These are phyloP conservation scores for Chimonanthus praecox DNA, from an alignment of 164 flowering plant genomes.

Conservation along the genomic window DNA sequence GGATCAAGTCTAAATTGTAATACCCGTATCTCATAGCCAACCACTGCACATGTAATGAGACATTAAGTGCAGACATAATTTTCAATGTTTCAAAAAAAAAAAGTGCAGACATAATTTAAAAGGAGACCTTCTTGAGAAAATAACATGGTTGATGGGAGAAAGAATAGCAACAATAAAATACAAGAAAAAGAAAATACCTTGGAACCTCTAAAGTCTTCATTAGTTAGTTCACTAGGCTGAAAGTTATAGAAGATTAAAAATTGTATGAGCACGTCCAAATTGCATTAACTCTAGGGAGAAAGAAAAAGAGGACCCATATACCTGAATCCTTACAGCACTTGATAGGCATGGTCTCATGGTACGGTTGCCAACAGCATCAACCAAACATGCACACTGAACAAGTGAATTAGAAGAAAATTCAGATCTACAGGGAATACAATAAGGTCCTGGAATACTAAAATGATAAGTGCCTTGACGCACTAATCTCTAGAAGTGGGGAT, in stretches of 20 bases:
- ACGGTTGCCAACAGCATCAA: slow-evolving; percentile 84
- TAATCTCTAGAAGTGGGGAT: background rate
- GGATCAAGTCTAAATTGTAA: slow-evolving; percentile 60
- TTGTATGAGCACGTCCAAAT: background rate
- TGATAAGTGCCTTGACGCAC: background rate
- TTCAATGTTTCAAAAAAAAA: no score
- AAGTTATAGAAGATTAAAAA: slow-evolving; percentile 5
- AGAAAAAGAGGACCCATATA: slow-evolving; percentile 11
- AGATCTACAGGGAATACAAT: background rate
- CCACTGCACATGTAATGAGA: slow-evolving; percentile 50
- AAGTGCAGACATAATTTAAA: background rate
- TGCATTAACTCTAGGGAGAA: background rate
- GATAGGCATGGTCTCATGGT: slow-evolving; percentile 95
- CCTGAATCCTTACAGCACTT: slow-evolving; percentile 83
- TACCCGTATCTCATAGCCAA: slow-evolving; percentile 67
- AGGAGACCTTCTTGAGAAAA: background rate
- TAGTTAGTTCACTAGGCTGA: slow-evolving; percentile 65
- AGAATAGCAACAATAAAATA: background rate
- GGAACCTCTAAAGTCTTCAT: slow-evolving; percentile 72
- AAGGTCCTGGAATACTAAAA: background rate
- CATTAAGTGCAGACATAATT: background rate
- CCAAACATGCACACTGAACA: slow-evolving; percentile 85
- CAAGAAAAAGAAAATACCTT: slow-evolving; percentile 41
- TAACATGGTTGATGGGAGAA: background rate
- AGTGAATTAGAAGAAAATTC: background rate